Base-by-base conservation (phyloP, 2,329 filamentous ascomycete genomes). In the Corniculantispora saksenae region DNA sequence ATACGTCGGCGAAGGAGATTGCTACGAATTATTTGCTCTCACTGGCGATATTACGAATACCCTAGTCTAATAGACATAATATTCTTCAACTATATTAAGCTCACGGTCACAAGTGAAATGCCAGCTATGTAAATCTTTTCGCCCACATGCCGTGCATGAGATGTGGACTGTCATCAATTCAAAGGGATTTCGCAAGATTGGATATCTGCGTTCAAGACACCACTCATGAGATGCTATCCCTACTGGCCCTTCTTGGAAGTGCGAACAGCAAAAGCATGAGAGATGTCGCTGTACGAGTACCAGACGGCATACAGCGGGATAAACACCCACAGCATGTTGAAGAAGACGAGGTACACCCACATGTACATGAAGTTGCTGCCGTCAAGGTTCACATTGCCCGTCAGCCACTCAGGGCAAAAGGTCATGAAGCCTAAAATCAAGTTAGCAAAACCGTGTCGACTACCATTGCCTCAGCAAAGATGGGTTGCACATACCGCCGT, bases 341-440 rank as follows among this genome's bases (percentile, higher is more conserved):
- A 90, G 76, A 90, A 90, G 69, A 89, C 80, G 19, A 91, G 78
- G 69, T 90, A 90, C 17, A 90, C 79, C 87, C 87, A 90, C 68
- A 84, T 78, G 71, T 88, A 89, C 86, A 91, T 88, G 70, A 86
- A 89, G 76, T 90, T 90, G 77, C 82, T 87, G 21, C 81, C 81
- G 73, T 90, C 86, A 66, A 91, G 83, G 72, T 88, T 89, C 68
- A 82, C 72, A 72, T 83, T 90, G 60, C 82, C 83, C 2, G 82
- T 85, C 15, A 91, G 77, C 88, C 88, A 91, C 76, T 91, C 88
- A 15, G 88, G 88, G 75, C 84, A 87, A 73, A 91, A 91, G 0
- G 88, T 91, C 85, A 91, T 90, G 77, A 88, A 91, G 21, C 88
- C 85, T 86, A 47, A 12, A 7, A 17, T 25, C 19, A 13, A 17